Evolutionary conservation across 2,329 filamentous ascomycete species (phyloP).

Genomic region (Colletotrichum plurivorum): DNA sequence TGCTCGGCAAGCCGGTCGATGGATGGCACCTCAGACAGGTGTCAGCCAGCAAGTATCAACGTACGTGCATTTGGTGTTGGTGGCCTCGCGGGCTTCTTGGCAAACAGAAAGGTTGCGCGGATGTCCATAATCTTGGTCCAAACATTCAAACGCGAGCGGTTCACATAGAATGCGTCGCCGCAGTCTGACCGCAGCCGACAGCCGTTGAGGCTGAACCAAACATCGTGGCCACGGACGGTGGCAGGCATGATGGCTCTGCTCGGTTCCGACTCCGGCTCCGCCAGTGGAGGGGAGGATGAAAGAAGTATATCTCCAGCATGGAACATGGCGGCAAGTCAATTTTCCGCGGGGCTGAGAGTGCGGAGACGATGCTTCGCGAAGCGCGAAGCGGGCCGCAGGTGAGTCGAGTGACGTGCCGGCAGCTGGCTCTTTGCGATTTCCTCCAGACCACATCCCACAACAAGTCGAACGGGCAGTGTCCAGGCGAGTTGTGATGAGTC

Average conservation of each 20-base stretch:
- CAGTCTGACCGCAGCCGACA: conserved; percentile 16
- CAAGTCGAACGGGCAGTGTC: neutral
- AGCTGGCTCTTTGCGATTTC: neutral
- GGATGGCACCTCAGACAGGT: conserved; percentile 32
- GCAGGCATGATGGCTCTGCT: neutral
- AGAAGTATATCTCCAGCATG: neutral
- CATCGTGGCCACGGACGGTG: neutral
- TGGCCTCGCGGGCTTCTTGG: conserved; percentile 2
- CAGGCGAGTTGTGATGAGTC: neutral
- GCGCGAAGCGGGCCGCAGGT: neutral
- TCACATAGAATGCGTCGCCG: conserved; percentile 3
- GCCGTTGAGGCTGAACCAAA: neutral
- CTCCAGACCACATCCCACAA: neutral
- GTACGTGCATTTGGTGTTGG: conserved; percentile 8
- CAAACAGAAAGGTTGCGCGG: neutral
- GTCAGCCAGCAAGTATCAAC: conserved; percentile 5
- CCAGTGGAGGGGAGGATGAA: no score
- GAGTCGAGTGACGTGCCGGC: neutral
- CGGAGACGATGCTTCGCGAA: neutral
- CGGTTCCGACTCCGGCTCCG: conserved; percentile 31
- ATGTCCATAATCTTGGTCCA: neutral
- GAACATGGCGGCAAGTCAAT: neutral
- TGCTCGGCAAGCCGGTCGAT: conserved; percentile 20
- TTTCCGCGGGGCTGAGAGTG: conserved; percentile 18
- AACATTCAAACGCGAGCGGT: conserved; percentile 4